A percentile compares a stretch with the other conserved stretches of the same genome.
Conservation (phyloP, 768 basidiomycete species). For the Leccinellum luteum region DNA sequence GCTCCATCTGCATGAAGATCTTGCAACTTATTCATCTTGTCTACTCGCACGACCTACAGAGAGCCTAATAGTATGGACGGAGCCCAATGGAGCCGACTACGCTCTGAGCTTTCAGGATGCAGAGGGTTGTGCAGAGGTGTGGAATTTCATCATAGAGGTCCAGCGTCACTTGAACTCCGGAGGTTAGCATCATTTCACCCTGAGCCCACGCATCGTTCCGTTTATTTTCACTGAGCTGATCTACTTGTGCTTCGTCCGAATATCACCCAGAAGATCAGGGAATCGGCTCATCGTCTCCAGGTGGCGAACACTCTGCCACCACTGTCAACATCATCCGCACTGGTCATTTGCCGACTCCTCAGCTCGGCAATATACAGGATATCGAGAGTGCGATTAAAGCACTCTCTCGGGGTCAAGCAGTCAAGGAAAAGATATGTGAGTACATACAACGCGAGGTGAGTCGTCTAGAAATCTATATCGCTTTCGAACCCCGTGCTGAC, state of each 20-base stretch:
- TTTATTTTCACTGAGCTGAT: constrained; percentile 15
- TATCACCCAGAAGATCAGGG: constrained; percentile 42
- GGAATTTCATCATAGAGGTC: constrained; percentile 94
- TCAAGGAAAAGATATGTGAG: constrained; percentile 86
- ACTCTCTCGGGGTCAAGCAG: constrained; percentile 64
- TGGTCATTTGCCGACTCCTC: constrained; percentile 72
- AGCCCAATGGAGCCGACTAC: constrained; percentile 91
- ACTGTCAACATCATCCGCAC: constrained; percentile 65
- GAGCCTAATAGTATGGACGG: constrained; percentile 98
- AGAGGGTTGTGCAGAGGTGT: constrained; percentile 93
- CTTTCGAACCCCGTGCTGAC: constrained; percentile 1
- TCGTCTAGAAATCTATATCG: not conserved
- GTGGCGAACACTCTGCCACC: constrained; percentile 56
- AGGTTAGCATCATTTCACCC: constrained; percentile 44
- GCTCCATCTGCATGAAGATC: constrained; percentile 21
- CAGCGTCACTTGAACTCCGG: constrained; percentile 74
- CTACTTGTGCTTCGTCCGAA: constrained; percentile 13
- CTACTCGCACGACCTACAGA: constrained; percentile 47
- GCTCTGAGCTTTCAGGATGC: constrained; percentile 96
- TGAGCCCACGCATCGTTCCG: constrained; percentile 12
- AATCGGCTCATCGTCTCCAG: constrained; percentile 61
- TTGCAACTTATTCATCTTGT: constrained; percentile 6
- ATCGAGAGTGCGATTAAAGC: constrained; percentile 78
- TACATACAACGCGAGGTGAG: constrained; percentile 83
- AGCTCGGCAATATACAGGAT: constrained; percentile 72